Conservation (phyloP, 768 basidiomycete genomes). For the Myochromella boudieri region DNA sequence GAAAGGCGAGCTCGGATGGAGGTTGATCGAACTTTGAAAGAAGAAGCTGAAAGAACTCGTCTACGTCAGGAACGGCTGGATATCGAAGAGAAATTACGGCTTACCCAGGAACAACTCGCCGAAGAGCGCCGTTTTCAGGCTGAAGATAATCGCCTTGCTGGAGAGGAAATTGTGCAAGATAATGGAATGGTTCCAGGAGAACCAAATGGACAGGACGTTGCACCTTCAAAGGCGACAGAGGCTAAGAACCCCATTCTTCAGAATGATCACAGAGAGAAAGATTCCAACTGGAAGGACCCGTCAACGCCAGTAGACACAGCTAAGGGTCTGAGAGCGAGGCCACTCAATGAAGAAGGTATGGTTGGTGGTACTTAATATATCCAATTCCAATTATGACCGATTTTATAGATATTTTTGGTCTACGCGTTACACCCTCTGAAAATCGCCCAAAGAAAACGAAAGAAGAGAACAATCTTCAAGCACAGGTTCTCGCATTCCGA, state of each 20-base stretch:
- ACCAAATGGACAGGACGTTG: conserved; percentile 12
- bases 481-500: conserved; percentile 51
- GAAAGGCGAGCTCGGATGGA: conserved; percentile 18
- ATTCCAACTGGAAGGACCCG: conserved; percentile 10
- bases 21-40: conserved; percentile 25
- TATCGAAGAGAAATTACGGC: conserved; percentile 30
- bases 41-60: conserved; percentile 32
- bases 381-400: too few relatives aligned
- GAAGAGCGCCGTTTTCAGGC: conserved; percentile 30
- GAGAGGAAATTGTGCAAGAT: conserved; percentile 19
- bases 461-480: conserved; percentile 45
- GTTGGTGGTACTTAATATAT: background rate
- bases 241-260: conserved; percentile 16
- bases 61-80: conserved; percentile 33
- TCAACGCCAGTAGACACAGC: background rate
- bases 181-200: conserved; percentile 22
- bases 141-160: conserved; percentile 22
- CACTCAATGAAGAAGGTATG: conserved; percentile 10
- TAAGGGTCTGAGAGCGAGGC: background rate
- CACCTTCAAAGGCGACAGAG: conserved; percentile 3
- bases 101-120: conserved; percentile 30
- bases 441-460: conserved; percentile 32
- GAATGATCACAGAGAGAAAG: conserved; percentile 17
- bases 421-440: conserved; percentile 34
- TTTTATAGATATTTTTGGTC: too few relatives aligned